Percentiles rank a stretch among this genome's conserved stretches.
These are phyloP conservation scores for Rhodosporidiobolus sp. DNA, from an alignment of 768 basidiomycete species.

Conservation along the genomic window DNA sequence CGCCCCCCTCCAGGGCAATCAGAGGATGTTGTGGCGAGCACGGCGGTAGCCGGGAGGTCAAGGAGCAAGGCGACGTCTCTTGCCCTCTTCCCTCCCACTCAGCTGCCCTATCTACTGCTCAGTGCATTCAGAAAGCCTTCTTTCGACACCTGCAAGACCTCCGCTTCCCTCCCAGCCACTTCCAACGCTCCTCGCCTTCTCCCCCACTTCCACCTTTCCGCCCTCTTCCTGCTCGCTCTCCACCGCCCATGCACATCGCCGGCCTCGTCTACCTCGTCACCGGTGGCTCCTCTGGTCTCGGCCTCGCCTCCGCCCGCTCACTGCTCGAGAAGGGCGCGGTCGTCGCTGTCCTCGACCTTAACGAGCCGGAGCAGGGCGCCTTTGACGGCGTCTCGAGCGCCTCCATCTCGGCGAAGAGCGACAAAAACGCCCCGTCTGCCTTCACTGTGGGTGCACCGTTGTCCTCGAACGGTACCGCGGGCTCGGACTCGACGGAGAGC, in stretches of 20 bases:
- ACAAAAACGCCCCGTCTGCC: neutral
- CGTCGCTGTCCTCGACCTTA: conserved; percentile 57
- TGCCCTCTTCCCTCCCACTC: too few species aligned
- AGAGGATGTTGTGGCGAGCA: too few species aligned
- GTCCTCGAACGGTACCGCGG: neutral
- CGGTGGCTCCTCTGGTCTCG: conserved; percentile 25
- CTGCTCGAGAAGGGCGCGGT: conserved; percentile 55
- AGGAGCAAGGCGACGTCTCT: too few species aligned
- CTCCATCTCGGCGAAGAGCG: too few species aligned
- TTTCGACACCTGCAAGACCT: too few species aligned
- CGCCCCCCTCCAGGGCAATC: too few species aligned
- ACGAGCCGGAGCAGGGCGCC: conserved; percentile 1
- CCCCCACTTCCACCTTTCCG: neutral
- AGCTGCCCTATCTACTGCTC: too few species aligned
- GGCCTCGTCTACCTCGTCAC: conserved; percentile 36
- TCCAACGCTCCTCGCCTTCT: neutral
- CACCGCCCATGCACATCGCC: conserved; percentile 5
- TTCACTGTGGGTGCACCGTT: neutral
- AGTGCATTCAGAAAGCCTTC: too few species aligned
- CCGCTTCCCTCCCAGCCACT: neutral
- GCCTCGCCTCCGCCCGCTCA: conserved; percentile 41
- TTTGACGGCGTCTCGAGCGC: neutral
- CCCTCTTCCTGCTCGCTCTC: neutral
- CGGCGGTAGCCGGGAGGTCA: too few species aligned
- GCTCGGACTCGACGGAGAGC: too few species aligned